Conservation (phyloP, 306 rosid species). For the Cercis canadensis region DNA sequence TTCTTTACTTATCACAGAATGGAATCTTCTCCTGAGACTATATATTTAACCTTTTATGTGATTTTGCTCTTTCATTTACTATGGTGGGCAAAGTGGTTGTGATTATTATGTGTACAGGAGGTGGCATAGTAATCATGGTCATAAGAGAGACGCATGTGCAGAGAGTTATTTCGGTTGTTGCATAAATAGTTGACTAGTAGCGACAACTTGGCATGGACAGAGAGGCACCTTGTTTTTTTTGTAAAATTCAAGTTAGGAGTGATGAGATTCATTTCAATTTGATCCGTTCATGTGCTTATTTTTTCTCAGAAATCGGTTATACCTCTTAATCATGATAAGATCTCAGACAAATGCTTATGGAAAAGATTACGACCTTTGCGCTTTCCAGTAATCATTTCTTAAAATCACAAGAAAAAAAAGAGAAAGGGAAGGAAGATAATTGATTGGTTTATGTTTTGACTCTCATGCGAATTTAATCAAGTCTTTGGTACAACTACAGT, state of each 20-base stretch:
- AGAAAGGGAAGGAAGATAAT: too few relatives aligned
- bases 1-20: neutral
- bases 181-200: conserved; percentile 9
- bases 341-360: too few relatives aligned
- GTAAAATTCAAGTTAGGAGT: too few relatives aligned
- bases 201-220: conserved; percentile 4
- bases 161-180: conserved; percentile 73
- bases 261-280: too few relatives aligned
- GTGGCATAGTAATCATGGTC: conserved; percentile 22
- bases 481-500: too few relatives aligned
- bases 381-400: too few relatives aligned
- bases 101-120: conserved; percentile 24
- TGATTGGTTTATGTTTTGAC: too few relatives aligned
- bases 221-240: too few relatives aligned
- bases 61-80: neutral
- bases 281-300: too few relatives aligned
- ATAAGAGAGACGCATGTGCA: conserved; percentile 51
- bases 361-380: too few relatives aligned
- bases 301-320: neutral
- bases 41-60: neutral
- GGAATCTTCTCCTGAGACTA: conserved; percentile 1
- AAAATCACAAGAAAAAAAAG: too few relatives aligned
- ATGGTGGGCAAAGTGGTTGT: neutral
- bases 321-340: neutral
- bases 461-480: too few relatives aligned